phyloP scores from a whole-genome alignment of 108 stramenopile species.

The Fragilaria crotonensis region DNA sequence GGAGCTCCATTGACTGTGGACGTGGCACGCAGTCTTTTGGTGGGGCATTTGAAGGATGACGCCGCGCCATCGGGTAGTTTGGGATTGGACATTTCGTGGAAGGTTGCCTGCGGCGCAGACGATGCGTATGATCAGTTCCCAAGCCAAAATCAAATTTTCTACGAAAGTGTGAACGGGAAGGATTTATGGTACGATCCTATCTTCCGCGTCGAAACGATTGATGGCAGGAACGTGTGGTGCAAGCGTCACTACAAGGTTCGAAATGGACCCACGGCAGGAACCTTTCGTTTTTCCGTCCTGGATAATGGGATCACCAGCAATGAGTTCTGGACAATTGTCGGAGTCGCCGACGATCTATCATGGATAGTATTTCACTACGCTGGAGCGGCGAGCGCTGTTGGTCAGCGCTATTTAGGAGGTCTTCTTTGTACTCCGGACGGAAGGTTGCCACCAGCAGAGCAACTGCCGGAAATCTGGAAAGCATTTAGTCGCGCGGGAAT shows the following conservation, averaged over 20 bases:
- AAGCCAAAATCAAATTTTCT: slow-evolving; percentile 81
- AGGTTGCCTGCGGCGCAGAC: slow-evolving; percentile 86
- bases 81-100: slow-evolving; percentile 76
- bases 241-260: slow-evolving; percentile 54
- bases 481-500: slow-evolving; percentile 74
- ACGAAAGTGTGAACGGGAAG: slow-evolving; percentile 38
- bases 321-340: slow-evolving; percentile 92
- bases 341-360: slow-evolving; percentile 83
- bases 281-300: slow-evolving; percentile 66
- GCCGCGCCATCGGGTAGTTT: slow-evolving; percentile 30
- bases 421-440: slow-evolving; percentile 90
- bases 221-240: slow-evolving; percentile 88
- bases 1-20: slow-evolving; percentile 62
- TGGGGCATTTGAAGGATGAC: slow-evolving; percentile 83
- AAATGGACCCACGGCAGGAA: slow-evolving; percentile 46
- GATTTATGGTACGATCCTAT: slow-evolving; percentile 95
- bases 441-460: slow-evolving; percentile 36
- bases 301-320: slow-evolving; percentile 89
- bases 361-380: slow-evolving; percentile 92
- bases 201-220: slow-evolving; percentile 90
- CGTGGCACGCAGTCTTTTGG: slow-evolving; percentile 59
- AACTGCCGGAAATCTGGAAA: slow-evolving; percentile 34
- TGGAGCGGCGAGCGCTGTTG: slow-evolving; percentile 87
- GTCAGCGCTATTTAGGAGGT: slow-evolving; percentile 86
- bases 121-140: slow-evolving; percentile 96